Evolutionary conservation across 331 rosid species (phyloP).

Genomic region (Ulmus americana): DNA sequence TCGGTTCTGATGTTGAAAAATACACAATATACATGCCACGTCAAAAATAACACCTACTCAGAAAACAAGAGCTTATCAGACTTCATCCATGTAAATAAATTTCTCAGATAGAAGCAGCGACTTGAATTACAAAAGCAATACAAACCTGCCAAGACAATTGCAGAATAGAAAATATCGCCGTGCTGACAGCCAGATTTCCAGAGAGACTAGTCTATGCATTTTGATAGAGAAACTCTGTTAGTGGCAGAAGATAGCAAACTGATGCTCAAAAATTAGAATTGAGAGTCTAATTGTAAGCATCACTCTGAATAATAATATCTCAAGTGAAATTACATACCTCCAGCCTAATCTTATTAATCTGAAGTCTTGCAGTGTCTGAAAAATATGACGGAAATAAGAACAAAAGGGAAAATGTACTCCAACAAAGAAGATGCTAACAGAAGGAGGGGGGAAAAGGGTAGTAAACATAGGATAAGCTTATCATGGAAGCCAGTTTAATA

Average conservation of each 20-base stretch:
- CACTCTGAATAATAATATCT: background rate
- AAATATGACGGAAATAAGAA: background rate
- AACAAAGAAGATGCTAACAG: background rate
- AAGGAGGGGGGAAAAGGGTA: background rate
- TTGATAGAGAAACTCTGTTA: conserved; percentile 1
- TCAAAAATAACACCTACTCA: conserved; percentile 29
- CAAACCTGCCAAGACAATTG: conserved; percentile 43
- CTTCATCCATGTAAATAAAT: background rate
- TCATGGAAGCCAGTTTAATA: background rate
- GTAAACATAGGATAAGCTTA: background rate
- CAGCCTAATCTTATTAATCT: conserved; percentile 13
- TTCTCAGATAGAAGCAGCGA: background rate
- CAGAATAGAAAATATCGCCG: conserved; percentile 34
- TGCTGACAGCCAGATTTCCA: conserved; percentile 34
- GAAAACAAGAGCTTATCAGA: background rate
- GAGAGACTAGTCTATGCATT: conserved; percentile 27
- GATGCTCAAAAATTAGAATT: background rate
- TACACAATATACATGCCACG: conserved; percentile 43
- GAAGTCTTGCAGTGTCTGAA: conserved; percentile 20
- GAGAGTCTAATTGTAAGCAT: background rate
- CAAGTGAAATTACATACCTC: conserved; percentile 18
- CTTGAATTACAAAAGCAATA: background rate
- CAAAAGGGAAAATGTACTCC: background rate
- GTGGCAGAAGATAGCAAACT: conserved; percentile 1
- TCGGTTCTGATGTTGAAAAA: conserved; percentile 44